These are phyloP conservation scores for Pseudocercospora crystallina DNA, from an alignment of 2,329 filamentous ascomycete species.

Conservation along the genomic window DNA sequence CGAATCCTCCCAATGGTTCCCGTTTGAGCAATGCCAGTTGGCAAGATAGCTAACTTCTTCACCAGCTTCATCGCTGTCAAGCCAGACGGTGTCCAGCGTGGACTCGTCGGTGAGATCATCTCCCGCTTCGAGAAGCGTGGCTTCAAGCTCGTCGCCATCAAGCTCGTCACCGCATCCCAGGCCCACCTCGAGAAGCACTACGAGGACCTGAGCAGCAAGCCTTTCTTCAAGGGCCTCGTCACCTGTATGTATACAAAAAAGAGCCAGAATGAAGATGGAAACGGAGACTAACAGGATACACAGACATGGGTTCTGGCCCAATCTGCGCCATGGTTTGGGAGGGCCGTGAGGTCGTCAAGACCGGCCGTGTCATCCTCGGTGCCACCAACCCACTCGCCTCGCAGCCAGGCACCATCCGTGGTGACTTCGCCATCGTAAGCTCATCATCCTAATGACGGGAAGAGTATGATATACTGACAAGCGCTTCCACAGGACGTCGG, in stretches of 20 bases:
- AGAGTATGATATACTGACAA: too few species aligned
- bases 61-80: slow-evolving; percentile 99
- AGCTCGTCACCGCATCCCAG: slow-evolving; percentile 85
- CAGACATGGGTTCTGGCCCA: slow-evolving; percentile 92
- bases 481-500: slow-evolving; percentile 65
- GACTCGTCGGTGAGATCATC: slow-evolving; percentile 97
- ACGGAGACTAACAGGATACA: slow-evolving; percentile 23
- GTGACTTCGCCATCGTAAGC: slow-evolving; percentile 74
- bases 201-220: slow-evolving; percentile 85
- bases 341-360: slow-evolving; percentile 98
- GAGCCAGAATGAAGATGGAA: not conserved
- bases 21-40: not conserved
- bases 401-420: slow-evolving; percentile 95
- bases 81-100: slow-evolving; percentile 99
- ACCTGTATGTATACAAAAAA: slow-evolving; percentile 65
- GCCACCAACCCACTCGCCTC: slow-evolving; percentile 98
- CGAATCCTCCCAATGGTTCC: slow-evolving; percentile 39
- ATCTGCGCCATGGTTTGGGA: slow-evolving; percentile 99
- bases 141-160: slow-evolving; percentile 98
- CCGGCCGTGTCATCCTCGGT: slow-evolving; percentile 91
- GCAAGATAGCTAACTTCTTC: slow-evolving; percentile 7
- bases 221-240: slow-evolving; percentile 95
- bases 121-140: slow-evolving; percentile 96
- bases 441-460: not conserved
- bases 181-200: slow-evolving; percentile 99